Base-by-base conservation (phyloP, 2,329 filamentous ascomycete genomes). In the Waltergamsia citrina region DNA sequence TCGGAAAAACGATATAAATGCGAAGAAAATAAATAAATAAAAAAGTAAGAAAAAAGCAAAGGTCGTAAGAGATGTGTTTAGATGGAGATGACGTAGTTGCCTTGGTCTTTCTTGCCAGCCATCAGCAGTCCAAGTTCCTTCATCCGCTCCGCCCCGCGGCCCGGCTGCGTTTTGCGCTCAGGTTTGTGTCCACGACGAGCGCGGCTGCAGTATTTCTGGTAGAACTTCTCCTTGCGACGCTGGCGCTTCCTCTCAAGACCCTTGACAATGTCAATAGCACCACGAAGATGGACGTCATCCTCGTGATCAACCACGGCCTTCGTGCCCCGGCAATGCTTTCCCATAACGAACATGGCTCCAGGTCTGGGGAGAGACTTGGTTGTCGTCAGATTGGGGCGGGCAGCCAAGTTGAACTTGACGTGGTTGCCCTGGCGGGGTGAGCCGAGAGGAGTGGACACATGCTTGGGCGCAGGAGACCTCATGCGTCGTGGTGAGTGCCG, bases 201-300 rank as follows among this genome's bases (percentile, higher is more conserved):
- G 48, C 86, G 85, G 53, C 86, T 81, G 63, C 85, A 93, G 52
- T 90, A 82, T 56, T 94, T 92, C 49, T 88, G 81, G 53, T 85
- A 81, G 50, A 87, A 83, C 59, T 95, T 94, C 59, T 96, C 88
- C 62, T 83, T 87, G 46, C 92, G 83, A 43, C 92, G 80, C 62
- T 92, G 85, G 18, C 88, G 81, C 65, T 94, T 96, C 59, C 85
- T 81, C 63, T 98, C 92, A 2, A 98, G 73, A 7, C 92, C 92
- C 57, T 94, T 94, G 59, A 95, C 85, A 41, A 95, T 98, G 57
- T 96, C 92, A 45, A 98, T 93, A 23, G 92, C 88, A n/a, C 87
- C 86, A 41, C 92, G 83, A 8, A 85, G 74, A 42, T 92, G 86
- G 27, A 76, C 62, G 33, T 80, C 71, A 32, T 52, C 50, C 10